These are phyloP conservation scores for Stephania cephalantha DNA, from an alignment of 164 flowering plant genomes.

Conservation along the genomic window DNA sequence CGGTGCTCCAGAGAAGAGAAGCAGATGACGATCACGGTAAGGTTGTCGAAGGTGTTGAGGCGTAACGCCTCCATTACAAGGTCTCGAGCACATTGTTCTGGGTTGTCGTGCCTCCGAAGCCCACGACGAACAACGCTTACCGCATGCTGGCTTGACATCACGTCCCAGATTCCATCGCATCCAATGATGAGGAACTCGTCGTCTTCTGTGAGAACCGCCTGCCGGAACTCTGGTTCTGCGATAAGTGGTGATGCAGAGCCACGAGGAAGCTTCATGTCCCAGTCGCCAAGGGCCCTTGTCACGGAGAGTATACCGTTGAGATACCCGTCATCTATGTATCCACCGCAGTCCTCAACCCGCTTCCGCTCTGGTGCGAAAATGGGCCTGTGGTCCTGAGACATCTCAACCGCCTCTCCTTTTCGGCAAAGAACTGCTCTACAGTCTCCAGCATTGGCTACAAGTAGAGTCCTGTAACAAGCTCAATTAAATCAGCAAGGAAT, in stretches of 20 bases:
- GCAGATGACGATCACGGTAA: conserved; percentile 73
- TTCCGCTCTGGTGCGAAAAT: conserved; percentile 38
- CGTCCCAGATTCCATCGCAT: conserved; percentile 95
- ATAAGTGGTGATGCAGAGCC: conserved; percentile 73
- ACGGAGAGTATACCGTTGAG: conserved; percentile 76
- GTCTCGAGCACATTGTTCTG: conserved; percentile 67
- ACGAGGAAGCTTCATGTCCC: conserved; percentile 72
- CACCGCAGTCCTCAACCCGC: conserved; percentile 64
- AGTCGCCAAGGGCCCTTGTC: conserved; percentile 79
- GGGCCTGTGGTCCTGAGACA: conserved; percentile 84
- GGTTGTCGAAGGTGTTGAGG: conserved; percentile 56
- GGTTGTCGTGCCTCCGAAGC: conserved; percentile 63
- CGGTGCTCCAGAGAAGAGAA: conserved; percentile 37
- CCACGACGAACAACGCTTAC: conserved; percentile 63
- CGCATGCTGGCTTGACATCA: conserved; percentile 80
- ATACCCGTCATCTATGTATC: conserved; percentile 67
- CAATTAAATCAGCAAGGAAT: not conserved
- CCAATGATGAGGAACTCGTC: conserved; percentile 87
- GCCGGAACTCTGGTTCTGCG: conserved; percentile 71
- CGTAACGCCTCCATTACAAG: conserved; percentile 64
- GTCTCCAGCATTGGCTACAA: conserved; percentile 91
- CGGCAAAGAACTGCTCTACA: conserved; percentile 88
- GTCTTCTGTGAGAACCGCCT: conserved; percentile 52
- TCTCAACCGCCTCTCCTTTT: conserved; percentile 68
- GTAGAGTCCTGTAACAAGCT: conserved; percentile 42